phyloP scores from a whole-genome alignment of 2,329 filamentous ascomycete genomes.

The Fusarium pseudocircinatum region DNA sequence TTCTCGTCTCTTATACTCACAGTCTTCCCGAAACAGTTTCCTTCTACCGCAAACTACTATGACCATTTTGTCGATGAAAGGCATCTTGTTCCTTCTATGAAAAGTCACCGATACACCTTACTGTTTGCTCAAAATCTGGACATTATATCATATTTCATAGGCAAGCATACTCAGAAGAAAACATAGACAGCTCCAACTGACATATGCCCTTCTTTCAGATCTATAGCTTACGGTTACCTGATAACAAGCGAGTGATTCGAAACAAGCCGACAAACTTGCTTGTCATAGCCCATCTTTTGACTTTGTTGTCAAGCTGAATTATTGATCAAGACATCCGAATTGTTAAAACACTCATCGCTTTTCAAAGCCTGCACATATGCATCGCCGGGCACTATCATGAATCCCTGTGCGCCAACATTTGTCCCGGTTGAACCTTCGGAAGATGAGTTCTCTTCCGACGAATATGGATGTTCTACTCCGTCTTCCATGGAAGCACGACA shows the following conservation, averaged over 20 bases:
- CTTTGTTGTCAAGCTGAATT: background rate
- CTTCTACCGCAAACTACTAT: background rate
- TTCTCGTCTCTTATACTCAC: background rate
- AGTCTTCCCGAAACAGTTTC: background rate
- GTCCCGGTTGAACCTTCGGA: conserved; percentile 28
- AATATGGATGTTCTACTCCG: background rate
- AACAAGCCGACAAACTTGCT: background rate
- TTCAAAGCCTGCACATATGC: background rate
- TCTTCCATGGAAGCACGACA: background rate
- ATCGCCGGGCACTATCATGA: conserved; percentile 33
- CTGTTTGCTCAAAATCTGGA: background rate
- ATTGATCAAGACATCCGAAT: background rate
- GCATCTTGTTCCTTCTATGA: background rate
- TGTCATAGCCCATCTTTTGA: background rate
- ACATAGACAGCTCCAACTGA: background rate
- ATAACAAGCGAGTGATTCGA: background rate
- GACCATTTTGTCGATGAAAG: background rate
- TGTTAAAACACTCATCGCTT: background rate
- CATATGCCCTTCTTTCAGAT: background rate
- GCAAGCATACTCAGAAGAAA: background rate
- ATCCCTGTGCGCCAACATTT: conserved; percentile 44
- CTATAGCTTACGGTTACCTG: background rate
- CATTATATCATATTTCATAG: background rate
- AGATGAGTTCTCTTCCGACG: background rate
- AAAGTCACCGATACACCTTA: background rate